Evolutionary conservation across 179 eudicot genomes (phyloP), one percentile per base, ranked within the genome.

Genomic region (Beta corolliflora): DNA sequence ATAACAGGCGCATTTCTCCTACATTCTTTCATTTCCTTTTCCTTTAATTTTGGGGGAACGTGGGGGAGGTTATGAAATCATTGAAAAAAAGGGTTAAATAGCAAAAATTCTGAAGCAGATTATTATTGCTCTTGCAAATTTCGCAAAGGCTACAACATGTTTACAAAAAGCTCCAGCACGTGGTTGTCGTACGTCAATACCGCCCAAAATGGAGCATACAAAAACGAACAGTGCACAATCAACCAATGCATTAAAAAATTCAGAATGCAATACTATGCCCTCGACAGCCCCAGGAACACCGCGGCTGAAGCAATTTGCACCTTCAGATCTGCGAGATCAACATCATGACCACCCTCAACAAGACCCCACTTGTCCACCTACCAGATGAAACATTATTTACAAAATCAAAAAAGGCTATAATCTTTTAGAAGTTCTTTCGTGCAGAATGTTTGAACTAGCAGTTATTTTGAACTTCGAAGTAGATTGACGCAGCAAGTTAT

Each of bases 341-440:
- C 66, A 83, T 95, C 98, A 85, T 95, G 98, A 80, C 98, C 98
- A 56, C 98, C 98, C 89, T 95, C 97, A 76, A 95, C 98, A 69
- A 95, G 89, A 88, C 98, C 98, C 97, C 97, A 92, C 72, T 84
- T 85, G 77, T 90, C 95, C 71, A 95, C 91, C 93, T 93, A 88
- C 53, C 81, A n/a, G 58, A 63, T 29, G 44, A 76, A 80, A 77
- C 52, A 19, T 53, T 54, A 46, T 45, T 6, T 7, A 21, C 55
- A 68, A 19, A 36, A 71, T 58, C 31, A 52, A 52, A 13, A 29
- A 19, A 77, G 44, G 29, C 7, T 16, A 15, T 9, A 10, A 23
- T 16, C 10, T 21, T 10, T 2, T 4, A 68, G 53, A 54, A 68
- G 0, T 36, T 10, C 9, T 50, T 8, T 25, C 12, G 15, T 23